Conservation (phyloP, 345 rosid genomes). For the Lepidium aucheri region DNA sequence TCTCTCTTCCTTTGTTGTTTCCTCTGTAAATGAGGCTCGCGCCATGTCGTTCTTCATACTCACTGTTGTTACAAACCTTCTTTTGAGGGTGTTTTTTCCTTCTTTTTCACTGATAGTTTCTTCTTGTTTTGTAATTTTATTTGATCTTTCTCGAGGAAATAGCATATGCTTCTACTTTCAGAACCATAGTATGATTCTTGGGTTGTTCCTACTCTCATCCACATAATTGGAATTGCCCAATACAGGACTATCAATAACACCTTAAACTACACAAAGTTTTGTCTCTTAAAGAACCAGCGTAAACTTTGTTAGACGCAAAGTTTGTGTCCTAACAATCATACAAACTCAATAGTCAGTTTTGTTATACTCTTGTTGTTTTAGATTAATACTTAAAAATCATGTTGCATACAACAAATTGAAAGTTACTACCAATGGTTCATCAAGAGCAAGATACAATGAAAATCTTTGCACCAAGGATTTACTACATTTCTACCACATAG, state of each 20-base stretch:
- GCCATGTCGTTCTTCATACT: constrained; percentile 14
- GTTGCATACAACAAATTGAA: background rate
- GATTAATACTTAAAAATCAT: background rate
- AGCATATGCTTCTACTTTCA: background rate
- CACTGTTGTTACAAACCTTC: background rate
- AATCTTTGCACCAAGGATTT: background rate
- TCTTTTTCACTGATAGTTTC: background rate
- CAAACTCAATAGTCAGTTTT: background rate
- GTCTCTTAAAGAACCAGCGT: too few relatives aligned
- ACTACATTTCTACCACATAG: background rate
- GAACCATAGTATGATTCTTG: background rate
- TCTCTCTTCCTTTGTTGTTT: background rate
- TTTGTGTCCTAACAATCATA: too few relatives aligned
- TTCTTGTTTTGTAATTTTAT: constrained; percentile 15
- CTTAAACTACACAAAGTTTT: too few relatives aligned
- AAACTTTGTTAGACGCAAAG: too few relatives aligned
- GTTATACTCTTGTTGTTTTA: background rate
- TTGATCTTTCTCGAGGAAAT: constrained; percentile 6
- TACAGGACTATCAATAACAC: too few relatives aligned
- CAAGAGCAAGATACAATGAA: background rate
- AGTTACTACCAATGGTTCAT: background rate
- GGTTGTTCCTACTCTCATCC: background rate
- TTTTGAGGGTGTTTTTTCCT: background rate
- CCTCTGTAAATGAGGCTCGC: constrained; percentile 24
- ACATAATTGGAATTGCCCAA: too few relatives aligned